A percentile compares a stretch with the other conserved stretches of the same genome.
Conservation (phyloP, 169 alveolate species). For the Plasmodium falciparum region DNA sequence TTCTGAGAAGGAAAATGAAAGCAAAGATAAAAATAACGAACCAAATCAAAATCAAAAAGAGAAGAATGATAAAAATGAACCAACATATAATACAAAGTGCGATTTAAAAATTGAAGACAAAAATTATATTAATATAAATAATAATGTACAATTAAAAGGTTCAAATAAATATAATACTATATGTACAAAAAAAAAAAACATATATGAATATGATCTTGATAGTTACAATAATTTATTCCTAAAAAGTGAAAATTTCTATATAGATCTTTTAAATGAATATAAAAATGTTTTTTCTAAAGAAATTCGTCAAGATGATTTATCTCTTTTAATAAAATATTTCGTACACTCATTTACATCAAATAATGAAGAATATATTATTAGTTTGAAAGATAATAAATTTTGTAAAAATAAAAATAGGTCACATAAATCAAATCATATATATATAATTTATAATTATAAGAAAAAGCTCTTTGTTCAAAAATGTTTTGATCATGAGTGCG, state of each 20-base stretch:
- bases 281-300: constrained; percentile 11
- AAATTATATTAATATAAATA: background rate
- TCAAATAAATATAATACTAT: constrained; percentile 31
- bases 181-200: constrained; percentile 32
- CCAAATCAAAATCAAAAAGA: too few species aligned
- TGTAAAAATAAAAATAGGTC: constrained; percentile 64
- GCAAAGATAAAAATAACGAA: background rate
- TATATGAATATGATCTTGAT: constrained; percentile 8
- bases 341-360: constrained; percentile 32
- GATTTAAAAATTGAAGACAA: background rate
- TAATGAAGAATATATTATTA: constrained; percentile 47
- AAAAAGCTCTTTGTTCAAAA: constrained; percentile 67
- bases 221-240: constrained; percentile 38
- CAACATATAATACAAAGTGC: background rate
- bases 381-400: constrained; percentile 69
- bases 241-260: constrained; percentile 30
- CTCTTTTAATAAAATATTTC: constrained; percentile 53
- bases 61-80: too few species aligned
- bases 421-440: constrained; percentile 76
- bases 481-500: constrained; percentile 66
- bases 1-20: background rate
- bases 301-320: constrained; percentile 1
- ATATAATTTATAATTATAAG: constrained; percentile 49
- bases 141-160: background rate
- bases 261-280: constrained; percentile 46